A percentile compares a stretch with the other conserved stretches of the same genome.
Conservation (phyloP, 2,329 filamentous ascomycete genomes). For the Tolypocladium amazonense region DNA sequence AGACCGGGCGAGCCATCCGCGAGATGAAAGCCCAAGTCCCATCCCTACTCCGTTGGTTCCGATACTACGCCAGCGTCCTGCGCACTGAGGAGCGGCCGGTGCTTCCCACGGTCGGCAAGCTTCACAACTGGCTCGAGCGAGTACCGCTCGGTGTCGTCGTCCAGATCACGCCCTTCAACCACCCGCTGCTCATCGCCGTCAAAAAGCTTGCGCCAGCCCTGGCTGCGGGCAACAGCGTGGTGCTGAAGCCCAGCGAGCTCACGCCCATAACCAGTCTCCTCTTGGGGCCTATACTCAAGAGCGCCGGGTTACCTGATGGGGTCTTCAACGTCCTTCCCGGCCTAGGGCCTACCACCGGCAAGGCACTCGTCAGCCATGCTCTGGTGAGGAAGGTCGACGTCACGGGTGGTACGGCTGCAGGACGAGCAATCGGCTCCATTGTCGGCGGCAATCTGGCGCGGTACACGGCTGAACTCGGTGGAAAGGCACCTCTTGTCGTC, state of each 20-base stretch:
- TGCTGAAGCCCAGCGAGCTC: conserved; percentile 53
- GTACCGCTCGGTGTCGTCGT: conserved; percentile 47
- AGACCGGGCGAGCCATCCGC: conserved; percentile 57
- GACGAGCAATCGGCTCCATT: conserved; percentile 55
- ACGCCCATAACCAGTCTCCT: conserved; percentile 51
- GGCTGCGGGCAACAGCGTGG: conserved; percentile 46
- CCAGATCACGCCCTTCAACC: conserved; percentile 48
- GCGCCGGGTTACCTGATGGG: conserved; percentile 60
- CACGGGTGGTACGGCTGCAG: conserved; percentile 64
- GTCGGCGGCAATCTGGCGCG: conserved; percentile 57
- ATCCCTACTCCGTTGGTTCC: conserved; percentile 57
- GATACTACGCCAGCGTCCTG: conserved; percentile 57
- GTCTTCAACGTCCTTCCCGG: conserved; percentile 55
- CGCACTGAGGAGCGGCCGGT: conserved; percentile 58
- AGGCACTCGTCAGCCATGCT: conserved; percentile 40
- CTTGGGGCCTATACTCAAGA: conserved; percentile 48
- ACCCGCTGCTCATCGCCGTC: conserved; percentile 45
- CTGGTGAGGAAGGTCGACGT: conserved; percentile 58
- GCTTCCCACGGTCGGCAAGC: conserved; percentile 51
- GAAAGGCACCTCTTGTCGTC: conserved; percentile 60
- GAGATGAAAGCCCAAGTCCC: conserved; percentile 63
- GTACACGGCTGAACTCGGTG: conserved; percentile 61
- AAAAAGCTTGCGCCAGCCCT: conserved; percentile 52
- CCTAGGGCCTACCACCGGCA: conserved; percentile 39
- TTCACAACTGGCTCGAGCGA: conserved; percentile 45